These are phyloP conservation scores for Nevesoporus exiguus DNA, from an alignment of 768 basidiomycete genomes.

Conservation along the genomic window DNA sequence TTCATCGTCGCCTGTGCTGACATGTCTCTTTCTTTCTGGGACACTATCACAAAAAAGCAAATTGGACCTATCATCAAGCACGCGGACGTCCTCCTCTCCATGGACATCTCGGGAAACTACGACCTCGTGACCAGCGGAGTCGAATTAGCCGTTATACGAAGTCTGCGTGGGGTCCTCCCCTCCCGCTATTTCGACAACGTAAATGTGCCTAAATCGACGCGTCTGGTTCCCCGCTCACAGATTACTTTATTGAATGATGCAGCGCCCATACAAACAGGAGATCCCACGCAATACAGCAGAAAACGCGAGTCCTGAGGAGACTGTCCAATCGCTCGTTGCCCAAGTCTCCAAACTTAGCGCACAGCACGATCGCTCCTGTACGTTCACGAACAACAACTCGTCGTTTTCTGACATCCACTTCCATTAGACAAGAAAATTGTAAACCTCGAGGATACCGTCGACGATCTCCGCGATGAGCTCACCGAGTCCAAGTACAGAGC, in stretches of 20 bases:
- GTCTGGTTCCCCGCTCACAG: no score
- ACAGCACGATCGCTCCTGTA: conserved; percentile 3
- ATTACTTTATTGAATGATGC: neutral
- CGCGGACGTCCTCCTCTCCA: neutral
- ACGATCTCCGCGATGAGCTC: neutral
- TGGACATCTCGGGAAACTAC: conserved; percentile 8
- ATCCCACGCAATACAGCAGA: neutral
- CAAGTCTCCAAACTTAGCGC: conserved; percentile 3
- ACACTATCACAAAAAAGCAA: conserved; percentile 2
- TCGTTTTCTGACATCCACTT: neutral
- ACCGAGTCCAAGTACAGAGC: neutral
- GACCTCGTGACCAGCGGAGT: conserved; percentile 1
- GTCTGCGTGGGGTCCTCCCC: conserved; percentile 6
- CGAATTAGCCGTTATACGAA: neutral
- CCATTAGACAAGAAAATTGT: conserved; percentile 3
- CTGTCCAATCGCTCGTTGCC: neutral
- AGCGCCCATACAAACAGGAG: neutral
- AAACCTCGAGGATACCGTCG: neutral
- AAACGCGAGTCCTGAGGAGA: neutral
- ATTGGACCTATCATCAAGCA: conserved; percentile 8
- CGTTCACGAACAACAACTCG: neutral
- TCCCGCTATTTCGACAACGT: neutral
- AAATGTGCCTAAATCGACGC: neutral
- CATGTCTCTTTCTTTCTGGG: conserved; percentile 13
- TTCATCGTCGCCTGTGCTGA: conserved; percentile 3